Base-by-base conservation (phyloP, 805 yeast species). In the Hanseniaspora thailandica region DNA sequence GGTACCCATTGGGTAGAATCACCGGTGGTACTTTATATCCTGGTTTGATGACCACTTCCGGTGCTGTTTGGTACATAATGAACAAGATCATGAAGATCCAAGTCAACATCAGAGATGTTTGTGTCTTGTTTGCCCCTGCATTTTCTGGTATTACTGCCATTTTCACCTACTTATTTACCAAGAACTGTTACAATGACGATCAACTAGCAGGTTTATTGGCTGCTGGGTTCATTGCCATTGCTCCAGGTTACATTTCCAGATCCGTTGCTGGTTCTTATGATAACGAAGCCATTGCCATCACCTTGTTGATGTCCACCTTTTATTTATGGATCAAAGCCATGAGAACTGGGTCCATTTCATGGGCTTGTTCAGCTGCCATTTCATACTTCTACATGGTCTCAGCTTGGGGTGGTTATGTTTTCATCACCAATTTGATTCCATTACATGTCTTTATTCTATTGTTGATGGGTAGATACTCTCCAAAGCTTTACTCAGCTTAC, bases 321-420 rank as follows among this genome's bases (percentile, higher is more conserved):
- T 89, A 80, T 74, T 76, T 87, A 56, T 93, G 99, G 99, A 84
- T 93, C 69, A 89, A 88, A 71, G 83, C 96, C 12, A 77, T 86
- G 68, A 90, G 90, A 68, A 73, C 84, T 38, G 99, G 98, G 45
- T 86, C 96, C 1, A 81, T 89, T 17, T 76, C 86, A 59, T 86
- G 81, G 74, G 93, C 87, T 10, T 74, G 90, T 2, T 71, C 84
- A 60, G 81, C 97, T 28, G 95, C 98, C 1, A 66, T 87, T 33
- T 84, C 81, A 62, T 93, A 94, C 72, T 93, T 94, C 70, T 93
- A 93, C 75, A 93, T 93, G 99, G 99, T 93, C 50, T 82, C 95
- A 46, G 98, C 99, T 12, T 89, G 99, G 97, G 99, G 99, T 74
- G 99, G 99, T 26, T 93, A 93, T 66, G 99, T 94, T 50, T 93